Conservation (phyloP, 1,284 basidiomycete genomes). For the Cutaneotrichosporon sp. region DNA sequence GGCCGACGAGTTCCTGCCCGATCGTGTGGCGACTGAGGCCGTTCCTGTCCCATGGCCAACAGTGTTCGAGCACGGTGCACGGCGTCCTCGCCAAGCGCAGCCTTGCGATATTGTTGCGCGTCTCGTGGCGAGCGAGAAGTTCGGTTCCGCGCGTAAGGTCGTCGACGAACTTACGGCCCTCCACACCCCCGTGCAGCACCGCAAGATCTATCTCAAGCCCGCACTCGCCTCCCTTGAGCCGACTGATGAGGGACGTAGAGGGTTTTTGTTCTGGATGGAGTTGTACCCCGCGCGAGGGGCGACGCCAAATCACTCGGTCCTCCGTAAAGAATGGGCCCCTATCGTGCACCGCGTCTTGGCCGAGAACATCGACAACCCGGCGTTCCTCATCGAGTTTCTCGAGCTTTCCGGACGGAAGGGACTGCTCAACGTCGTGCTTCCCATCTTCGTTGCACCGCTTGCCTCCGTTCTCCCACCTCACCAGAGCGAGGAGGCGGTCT, state of each 20-base stretch:
- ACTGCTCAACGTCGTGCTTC: constrained; percentile 34
- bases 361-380: constrained; percentile 23
- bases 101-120: constrained; percentile 39
- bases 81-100: constrained; percentile 3
- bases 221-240: constrained; percentile 21
- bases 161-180: constrained; percentile 36
- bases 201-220: constrained; percentile 36
- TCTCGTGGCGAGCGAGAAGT: constrained; percentile 27
- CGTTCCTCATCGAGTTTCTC: constrained; percentile 32
- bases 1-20: constrained; percentile 31
- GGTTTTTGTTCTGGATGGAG: constrained; percentile 42
- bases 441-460: constrained; percentile 30
- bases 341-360: constrained; percentile 26
- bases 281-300: constrained; percentile 44
- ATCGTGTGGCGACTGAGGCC: constrained; percentile 4
- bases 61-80: constrained; percentile 29
- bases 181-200: constrained; percentile 30
- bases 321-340: constrained; percentile 36
- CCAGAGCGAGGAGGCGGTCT: constrained; percentile 22
- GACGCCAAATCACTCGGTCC: constrained; percentile 23
- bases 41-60: constrained; percentile 45
- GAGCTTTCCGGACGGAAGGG: constrained; percentile 35
- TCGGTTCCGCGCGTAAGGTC: constrained; percentile 30
- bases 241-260: constrained; percentile 17
- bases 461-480: constrained; percentile 25